Base-by-base conservation (phyloP, 345 rosid species). In the Crucihimalaya himalaica region DNA sequence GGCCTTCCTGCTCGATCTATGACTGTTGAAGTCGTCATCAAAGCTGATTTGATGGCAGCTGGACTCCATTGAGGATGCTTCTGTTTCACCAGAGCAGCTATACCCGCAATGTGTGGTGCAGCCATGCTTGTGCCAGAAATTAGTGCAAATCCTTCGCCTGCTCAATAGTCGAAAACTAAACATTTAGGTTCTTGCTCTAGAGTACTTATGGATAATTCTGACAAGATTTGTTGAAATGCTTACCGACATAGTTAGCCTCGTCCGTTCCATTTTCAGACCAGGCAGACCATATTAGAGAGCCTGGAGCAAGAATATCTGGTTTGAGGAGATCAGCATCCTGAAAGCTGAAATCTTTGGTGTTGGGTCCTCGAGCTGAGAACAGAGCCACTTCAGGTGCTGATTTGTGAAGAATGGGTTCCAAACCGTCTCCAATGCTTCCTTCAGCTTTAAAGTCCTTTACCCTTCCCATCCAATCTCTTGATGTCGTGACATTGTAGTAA, bases 71-170 rank as follows among this genome's bases (percentile, higher is more conserved):
- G 82, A 72, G 96, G 98, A 78, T 92, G 92, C 79, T 87, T 89
- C 87, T 92, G 99, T 87, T 95, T 95, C 71, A 95, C 81, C 50
- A 95, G 94, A 66, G 99, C 99, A 77, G 98, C 99, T 75, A 95
- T 95, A 53, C 99, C 99, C 1, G 98, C 96, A 63, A 95, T 95
- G 78, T 95, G 99, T 2, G 99, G 99, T 35, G 99, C 98, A 47
- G 99, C 98, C 99, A 95, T 95, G 83, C 99, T 95, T 55, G 99
- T 95, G 60, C 99, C 99, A 23, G 99, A 95, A 34, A 91, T 87
- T 83, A 95, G 73, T 45, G 99, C 99, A 83, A 95, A 95, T 76
- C 80, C 92, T 85, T 95, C 99, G 63, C 98, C 98, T 94, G 91
- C 78, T 74, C 86, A 58, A 35, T 19, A 11, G 10, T 16, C 45